A percentile compares a stretch with the other conserved stretches of the same genome.
Conservation (phyloP, 23 red algal species). For the Chondrus crispus region DNA sequence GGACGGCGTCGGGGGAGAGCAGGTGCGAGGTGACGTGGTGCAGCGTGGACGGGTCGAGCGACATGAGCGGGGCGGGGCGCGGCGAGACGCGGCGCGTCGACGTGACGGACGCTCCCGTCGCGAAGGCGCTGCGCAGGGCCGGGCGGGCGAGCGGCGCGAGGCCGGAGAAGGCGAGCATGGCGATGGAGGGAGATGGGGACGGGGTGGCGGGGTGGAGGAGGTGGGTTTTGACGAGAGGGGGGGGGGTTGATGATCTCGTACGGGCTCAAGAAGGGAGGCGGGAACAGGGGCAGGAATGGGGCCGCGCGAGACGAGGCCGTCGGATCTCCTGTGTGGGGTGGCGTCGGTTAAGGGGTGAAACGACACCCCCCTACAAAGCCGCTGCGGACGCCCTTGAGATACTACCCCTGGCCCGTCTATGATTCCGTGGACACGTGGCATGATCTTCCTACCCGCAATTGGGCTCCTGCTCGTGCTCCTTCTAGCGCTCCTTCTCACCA, state of each 20-base stretch:
- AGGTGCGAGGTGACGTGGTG: constrained; percentile 36
- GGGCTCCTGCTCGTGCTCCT: no score
- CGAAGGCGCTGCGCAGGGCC: background rate
- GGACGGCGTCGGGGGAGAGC: background rate
- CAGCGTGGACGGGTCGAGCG: constrained; percentile 39
- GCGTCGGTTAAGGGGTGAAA: no score
- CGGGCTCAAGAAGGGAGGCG: no score
- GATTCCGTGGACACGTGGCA: no score
- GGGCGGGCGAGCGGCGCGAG: background rate
- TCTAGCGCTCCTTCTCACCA: no score
- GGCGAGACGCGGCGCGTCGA: background rate
- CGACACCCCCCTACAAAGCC: no score
- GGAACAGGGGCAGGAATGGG: no score
- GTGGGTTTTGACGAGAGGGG: constrained; percentile 19
- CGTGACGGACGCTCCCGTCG: background rate
- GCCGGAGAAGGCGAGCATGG: constrained; percentile 27
- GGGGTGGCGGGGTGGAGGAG: background rate
- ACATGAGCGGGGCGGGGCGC: constrained; percentile 16
- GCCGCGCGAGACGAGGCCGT: no score
- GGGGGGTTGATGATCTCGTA: background rate
- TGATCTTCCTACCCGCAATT: no score
- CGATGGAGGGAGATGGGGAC: background rate
- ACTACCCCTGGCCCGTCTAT: no score
- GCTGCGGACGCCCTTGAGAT: no score
- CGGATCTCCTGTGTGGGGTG: no score